phyloP scores from a whole-genome alignment of 495 filamentous ascomycete species.

The Aspergillus sclerotiicarbonarius region DNA sequence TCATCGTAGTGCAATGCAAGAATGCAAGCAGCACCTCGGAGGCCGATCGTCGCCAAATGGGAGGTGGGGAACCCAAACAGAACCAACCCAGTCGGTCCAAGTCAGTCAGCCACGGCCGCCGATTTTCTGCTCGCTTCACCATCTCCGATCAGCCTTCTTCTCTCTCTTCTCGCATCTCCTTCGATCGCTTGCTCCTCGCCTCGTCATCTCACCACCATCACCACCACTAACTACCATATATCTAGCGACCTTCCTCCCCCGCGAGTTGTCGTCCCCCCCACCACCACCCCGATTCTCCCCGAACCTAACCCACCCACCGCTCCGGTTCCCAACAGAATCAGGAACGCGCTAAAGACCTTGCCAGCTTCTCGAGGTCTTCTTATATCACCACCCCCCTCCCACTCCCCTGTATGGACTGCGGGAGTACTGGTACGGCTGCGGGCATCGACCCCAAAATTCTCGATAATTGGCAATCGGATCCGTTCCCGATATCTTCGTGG shows the following conservation, averaged over 20 bases:
- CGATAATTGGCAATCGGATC: constrained; percentile 44
- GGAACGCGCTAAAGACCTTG: constrained; percentile 18
- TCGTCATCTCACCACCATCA: background rate
- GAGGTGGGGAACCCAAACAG: constrained; percentile 20
- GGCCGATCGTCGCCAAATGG: constrained; percentile 27
- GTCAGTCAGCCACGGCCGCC: constrained; percentile 15
- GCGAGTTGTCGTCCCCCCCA: background rate
- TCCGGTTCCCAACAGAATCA: constrained; percentile 4
- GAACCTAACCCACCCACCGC: background rate
- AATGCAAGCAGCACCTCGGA: constrained; percentile 9
- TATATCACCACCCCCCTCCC: constrained; percentile 3
- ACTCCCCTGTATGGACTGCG: constrained; percentile 48
- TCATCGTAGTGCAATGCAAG: too few relatives aligned
- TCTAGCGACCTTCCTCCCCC: constrained; percentile 1
- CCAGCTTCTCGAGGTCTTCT: constrained; percentile 16
- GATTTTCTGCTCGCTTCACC: constrained; percentile 18
- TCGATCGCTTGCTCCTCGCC: background rate
- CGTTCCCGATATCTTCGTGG: constrained; percentile 41
- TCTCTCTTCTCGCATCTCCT: constrained; percentile 6
- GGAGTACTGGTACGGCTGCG: constrained; percentile 42
- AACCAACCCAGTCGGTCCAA: constrained; percentile 11
- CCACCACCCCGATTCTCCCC: constrained; percentile 8
- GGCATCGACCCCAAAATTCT: constrained; percentile 52
- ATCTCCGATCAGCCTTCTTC: constrained; percentile 20
- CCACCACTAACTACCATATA: constrained; percentile 1